These are phyloP conservation scores for Ophiostoma sp. DNA, from an alignment of 2,329 filamentous ascomycete genomes.

Conservation along the genomic window DNA sequence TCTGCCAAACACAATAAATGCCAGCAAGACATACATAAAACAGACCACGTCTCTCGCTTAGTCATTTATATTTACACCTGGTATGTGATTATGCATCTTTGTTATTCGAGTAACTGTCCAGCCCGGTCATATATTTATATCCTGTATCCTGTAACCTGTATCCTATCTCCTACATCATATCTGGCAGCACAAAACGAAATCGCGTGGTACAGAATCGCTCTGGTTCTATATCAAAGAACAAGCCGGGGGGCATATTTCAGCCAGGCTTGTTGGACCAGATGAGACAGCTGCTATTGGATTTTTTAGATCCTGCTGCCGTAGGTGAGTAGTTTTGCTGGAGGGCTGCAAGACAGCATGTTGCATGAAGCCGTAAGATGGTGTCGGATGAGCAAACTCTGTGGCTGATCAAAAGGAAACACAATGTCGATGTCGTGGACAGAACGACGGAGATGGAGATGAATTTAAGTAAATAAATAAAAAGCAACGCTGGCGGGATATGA, in stretches of 20 bases:
- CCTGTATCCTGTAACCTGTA: neutral
- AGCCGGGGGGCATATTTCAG: neutral
- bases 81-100: no score
- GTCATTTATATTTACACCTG: no score
- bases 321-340: neutral
- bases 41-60: no score
- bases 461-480: neutral
- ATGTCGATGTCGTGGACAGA: neutral
- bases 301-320: neutral
- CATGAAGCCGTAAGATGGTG: neutral
- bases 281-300: neutral
- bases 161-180: neutral
- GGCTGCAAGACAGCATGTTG: neutral
- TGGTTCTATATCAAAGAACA: neutral
- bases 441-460: no score
- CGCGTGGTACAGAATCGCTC: neutral
- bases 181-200: neutral
- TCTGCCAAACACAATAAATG: no score
- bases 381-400: neutral
- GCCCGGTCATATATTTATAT: neutral
- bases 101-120: no score
- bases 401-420: neutral
- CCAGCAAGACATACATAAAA: no score
- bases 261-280: neutral
- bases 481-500: slow-evolving; percentile 16